These are phyloP conservation scores for Guadua angustifolia DNA, from an alignment of 176 grass and related monocot species.

Conservation along the genomic window DNA sequence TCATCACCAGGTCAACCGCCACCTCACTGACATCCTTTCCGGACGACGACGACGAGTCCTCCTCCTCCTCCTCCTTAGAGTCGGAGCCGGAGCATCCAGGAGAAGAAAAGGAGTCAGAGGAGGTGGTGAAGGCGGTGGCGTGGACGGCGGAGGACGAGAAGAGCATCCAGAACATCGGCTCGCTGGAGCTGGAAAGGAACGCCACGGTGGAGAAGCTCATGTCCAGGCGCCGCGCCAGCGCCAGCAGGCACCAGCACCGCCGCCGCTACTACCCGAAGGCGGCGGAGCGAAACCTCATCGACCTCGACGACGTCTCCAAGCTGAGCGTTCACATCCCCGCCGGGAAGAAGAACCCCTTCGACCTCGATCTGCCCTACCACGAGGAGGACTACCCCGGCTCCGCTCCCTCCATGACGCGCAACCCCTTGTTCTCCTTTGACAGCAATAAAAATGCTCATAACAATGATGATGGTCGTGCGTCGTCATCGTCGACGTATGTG, in stretches of 20 bases:
- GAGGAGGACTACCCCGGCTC: conserved; percentile 49
- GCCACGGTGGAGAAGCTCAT: conserved; percentile 60
- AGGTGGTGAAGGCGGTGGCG: neutral
- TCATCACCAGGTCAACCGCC: neutral
- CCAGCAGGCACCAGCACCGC: neutral
- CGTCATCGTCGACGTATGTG: neutral
- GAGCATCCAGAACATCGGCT: conserved; percentile 53
- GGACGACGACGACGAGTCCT: neutral
- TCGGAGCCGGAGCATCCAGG: neutral
- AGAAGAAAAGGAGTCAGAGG: neutral
- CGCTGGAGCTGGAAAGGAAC: conserved; percentile 60
- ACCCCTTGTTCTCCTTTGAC: conserved; percentile 35
- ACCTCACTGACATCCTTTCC: conserved; percentile 15
- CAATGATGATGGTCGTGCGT: no score
- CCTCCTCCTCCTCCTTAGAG: neutral
- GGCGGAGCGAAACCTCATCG: conserved; percentile 39
- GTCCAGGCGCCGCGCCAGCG: conserved; percentile 27
- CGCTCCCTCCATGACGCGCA: conserved; percentile 48
- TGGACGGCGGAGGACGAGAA: conserved; percentile 61
- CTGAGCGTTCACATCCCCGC: neutral
- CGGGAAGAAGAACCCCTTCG: conserved; percentile 42
- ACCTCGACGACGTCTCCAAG: conserved; percentile 43
- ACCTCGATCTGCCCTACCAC: conserved; percentile 21
- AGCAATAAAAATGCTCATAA: neutral
- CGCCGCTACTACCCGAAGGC: neutral